Evolutionary conservation across 2,329 filamentous ascomycete species (phyloP), one percentile per base, ranked within the genome.

Genomic region (Fusarium odoratissimum): DNA sequence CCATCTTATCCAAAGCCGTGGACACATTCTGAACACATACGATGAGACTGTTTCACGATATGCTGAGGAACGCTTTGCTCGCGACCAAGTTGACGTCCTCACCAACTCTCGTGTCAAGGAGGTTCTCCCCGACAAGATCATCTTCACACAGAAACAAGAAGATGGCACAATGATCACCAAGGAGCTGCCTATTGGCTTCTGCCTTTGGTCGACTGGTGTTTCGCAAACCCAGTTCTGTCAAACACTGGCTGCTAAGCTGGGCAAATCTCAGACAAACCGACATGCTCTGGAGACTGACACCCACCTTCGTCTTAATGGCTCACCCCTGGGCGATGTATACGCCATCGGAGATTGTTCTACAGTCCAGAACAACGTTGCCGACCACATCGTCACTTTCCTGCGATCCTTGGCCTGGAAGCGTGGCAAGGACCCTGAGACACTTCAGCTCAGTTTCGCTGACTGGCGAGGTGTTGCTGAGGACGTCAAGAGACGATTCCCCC

Each of bases 21-120:
- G 93, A 44, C 96, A 99, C 77, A 99, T 99, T 72, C 87, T 99
- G 35, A 99, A 99, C 84, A 99, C 96, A 1, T 99, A 99, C 80
- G 96, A 99, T 74, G 96, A 99, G 83, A 92, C 94, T 0, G 88
- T 99, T 3, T 98, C 95, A 16, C 91, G 91, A 79, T 99, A 97
- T 80, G 95, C 96, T 25, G 96, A 99, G 83, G 90, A 93, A 59
- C 91, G 93, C 45, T 98, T 99, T 79, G 90, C 93, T 23, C 94
- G 96, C 78, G 96, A 99, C 80, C 91, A 95, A 75, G 92, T 99
- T 63, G 92, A 97, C 48, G 92, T 99, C 13, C 88, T 97, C 74
- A 98, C 95, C 59, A 98, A 98, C 81, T 92, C 96, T 3, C 90
- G 96, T 67, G 96, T 99, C 25, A 94, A 95, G 82, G 95, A 98